Evolutionary conservation across 169 alveolate genomes (phyloP), one percentile per base, ranked within the genome.

Genomic region (Plasmodium blacklocki): DNA sequence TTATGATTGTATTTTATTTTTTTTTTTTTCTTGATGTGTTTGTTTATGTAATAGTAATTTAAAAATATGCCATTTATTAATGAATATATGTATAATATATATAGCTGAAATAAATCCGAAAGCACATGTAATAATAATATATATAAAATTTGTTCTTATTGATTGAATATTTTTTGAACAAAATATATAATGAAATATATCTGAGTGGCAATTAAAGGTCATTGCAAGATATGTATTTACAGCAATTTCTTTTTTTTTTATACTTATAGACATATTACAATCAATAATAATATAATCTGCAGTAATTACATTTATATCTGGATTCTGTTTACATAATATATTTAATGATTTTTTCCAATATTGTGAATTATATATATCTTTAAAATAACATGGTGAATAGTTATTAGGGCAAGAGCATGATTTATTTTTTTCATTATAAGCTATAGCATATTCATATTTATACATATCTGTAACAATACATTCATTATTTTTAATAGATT

Each of bases 171-270:
- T 12, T 58, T 78, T 78, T 11, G 89, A 26, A 32, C 89, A 78
- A 12, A 78, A 78, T 4, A 78, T 29, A 18, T 78, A 78, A 18
- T 47, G 66, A 39, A 78, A 78, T 14, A 71, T 26, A 21, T 58
- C 29, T 1, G 89, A 78, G 0, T 60, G 89, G n/a, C 89, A 78
- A 32, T 78, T 76, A 45, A 78, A 78, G 0, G 89, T 78, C 89
- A 78, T 78, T 5, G 89, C 89, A 5, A 78, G 39, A 58, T 78
- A 78, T 5, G 89, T 78, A 14, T 78, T 64, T 6, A 78, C 18
- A 26, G 89, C 67, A 14, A 78, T 52, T 78, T 78, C 80, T 23
- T 78, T 78, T 70, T 59, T 64, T 56, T 66, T 78, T 14, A 78
- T 26, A 58, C 62, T 59, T 2, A 78, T 39, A 15, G 60, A 66